Evolutionary conservation across 177 flowering plant species (phyloP), one percentile per base, ranked within the genome.

Genomic region (Tripterygium wilfordii): DNA sequence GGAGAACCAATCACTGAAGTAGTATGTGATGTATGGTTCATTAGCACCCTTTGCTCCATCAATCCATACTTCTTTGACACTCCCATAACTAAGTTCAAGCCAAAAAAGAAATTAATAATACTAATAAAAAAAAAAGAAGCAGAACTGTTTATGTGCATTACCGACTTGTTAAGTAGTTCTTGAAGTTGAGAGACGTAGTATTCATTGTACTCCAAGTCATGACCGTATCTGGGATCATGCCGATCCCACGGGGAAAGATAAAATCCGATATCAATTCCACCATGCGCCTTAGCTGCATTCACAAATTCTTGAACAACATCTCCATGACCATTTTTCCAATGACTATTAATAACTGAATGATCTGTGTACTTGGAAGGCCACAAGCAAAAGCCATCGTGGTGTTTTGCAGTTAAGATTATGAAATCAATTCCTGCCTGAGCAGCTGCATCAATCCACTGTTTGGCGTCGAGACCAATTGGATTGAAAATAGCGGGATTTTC

Each of bases 161-260:
- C 53, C 48, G 54, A 82, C 98, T 67, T 74, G 15, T 38, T 68
- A 35, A 88, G 83, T 4, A 91, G 75, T 60, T 91, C 98, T 64
- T 85, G 95, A 33, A 91, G 54, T 33, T 91, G 98, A 38, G 85
- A 96, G 58, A 91, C 49, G 62, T 91, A 91, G 53, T 69, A 91
- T 55, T 88, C 83, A 36, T 91, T 91, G 59, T 91, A 91, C 49
- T 46, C 31, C 54, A 52, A 22, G n/a, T 73, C 67, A 4, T 54
- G 56, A 3, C 96, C 96, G 42, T 91, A 91, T 65, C 92, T 68
- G 3, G 27, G 58, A 36, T 91, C 98, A 61, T 91, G 98, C 0
- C 88, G 71, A 61, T 91, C 98, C 98, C 98, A 91, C 10, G 98
- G 98, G 2, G 98, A 91, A 7, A 91, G 68, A 42, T 91, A 91